Evolutionary conservation across 2,329 filamentous ascomycete species (phyloP).

Genomic region (Diaporthe longicolla): DNA sequence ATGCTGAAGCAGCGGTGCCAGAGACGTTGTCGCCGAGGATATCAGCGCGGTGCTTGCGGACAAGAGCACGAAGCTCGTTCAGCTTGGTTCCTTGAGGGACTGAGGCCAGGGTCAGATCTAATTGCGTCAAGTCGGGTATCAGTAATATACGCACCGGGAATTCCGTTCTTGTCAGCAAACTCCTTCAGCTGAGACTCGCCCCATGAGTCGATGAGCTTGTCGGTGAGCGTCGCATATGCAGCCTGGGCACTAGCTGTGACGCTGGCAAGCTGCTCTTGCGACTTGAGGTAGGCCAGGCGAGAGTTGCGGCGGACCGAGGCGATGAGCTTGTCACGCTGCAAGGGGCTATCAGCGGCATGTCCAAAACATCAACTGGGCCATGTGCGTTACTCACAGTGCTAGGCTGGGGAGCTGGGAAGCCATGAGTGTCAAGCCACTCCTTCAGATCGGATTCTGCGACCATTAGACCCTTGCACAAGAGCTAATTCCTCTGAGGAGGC

Average conservation of each 20-base stretch:
- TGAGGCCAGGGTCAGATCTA: conserved; percentile 53
- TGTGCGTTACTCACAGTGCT: conserved; percentile 61
- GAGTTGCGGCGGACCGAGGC: conserved; percentile 92
- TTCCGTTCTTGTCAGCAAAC: conserved; percentile 91
- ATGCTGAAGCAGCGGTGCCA: conserved; percentile 70
- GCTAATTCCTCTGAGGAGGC: background rate
- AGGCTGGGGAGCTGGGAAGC: conserved; percentile 88
- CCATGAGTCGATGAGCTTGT: conserved; percentile 91
- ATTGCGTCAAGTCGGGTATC: background rate
- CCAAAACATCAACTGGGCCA: too few relatives aligned
- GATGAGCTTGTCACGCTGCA: conserved; percentile 85
- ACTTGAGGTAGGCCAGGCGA: conserved; percentile 79
- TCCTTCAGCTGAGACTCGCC: conserved; percentile 90
- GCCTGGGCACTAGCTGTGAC: conserved; percentile 76
- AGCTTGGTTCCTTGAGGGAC: conserved; percentile 93
- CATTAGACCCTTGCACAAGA: background rate
- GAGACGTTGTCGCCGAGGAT: conserved; percentile 76
- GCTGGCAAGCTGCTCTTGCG: conserved; percentile 72
- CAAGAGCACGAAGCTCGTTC: conserved; percentile 90
- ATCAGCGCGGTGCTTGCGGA: conserved; percentile 86
- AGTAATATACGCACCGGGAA: conserved; percentile 60
- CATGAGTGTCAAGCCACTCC: conserved; percentile 90
- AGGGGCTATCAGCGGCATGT: conserved; percentile 42
- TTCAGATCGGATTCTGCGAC: conserved; percentile 87
- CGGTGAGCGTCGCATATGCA: conserved; percentile 81